Conservation (phyloP, 768 basidiomycete species). For the Pholiota microspora region DNA sequence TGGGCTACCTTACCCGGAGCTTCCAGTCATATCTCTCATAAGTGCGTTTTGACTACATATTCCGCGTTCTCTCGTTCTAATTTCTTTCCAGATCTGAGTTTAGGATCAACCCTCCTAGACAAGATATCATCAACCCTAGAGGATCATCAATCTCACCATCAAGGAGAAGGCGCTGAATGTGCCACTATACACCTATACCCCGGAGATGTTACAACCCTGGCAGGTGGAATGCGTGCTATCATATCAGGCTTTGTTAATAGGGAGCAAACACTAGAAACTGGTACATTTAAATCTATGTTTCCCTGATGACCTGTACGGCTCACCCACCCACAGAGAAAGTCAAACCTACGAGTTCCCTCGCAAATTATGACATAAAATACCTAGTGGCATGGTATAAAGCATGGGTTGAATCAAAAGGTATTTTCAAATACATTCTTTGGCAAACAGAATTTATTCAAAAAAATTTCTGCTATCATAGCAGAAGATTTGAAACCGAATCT, state of each 20-base stretch:
- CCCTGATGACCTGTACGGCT: neutral
- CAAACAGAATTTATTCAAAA: neutral
- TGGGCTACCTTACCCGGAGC: slow-evolving; percentile 3
- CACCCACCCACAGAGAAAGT: slow-evolving; percentile 37
- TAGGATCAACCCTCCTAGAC: slow-evolving; percentile 45
- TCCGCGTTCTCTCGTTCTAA: neutral
- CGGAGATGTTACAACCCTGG: slow-evolving; percentile 52
- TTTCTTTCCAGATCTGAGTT: slow-evolving; percentile 36
- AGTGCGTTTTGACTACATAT: slow-evolving; percentile 33
- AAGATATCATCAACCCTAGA: slow-evolving; percentile 39
- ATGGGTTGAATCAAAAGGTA: slow-evolving; percentile 36
- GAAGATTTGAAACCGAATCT: slow-evolving; percentile 36
- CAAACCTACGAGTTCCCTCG: slow-evolving; percentile 48
- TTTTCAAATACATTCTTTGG: neutral
- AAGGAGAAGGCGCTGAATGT: slow-evolving; percentile 7
- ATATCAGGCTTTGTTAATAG: slow-evolving; percentile 51
- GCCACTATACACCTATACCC: slow-evolving; percentile 49
- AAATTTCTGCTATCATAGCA: no score
- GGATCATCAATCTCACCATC: slow-evolving; percentile 14
- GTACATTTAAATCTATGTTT: slow-evolving; percentile 14
- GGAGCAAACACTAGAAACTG: slow-evolving; percentile 21
- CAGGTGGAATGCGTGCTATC: slow-evolving; percentile 51
- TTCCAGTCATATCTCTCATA: slow-evolving; percentile 3
- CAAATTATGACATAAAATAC: slow-evolving; percentile 58
- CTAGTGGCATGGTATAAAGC: slow-evolving; percentile 61